Base-by-base conservation (phyloP, 1,284 basidiomycete genomes). In the Takashimella koratensis region DNA sequence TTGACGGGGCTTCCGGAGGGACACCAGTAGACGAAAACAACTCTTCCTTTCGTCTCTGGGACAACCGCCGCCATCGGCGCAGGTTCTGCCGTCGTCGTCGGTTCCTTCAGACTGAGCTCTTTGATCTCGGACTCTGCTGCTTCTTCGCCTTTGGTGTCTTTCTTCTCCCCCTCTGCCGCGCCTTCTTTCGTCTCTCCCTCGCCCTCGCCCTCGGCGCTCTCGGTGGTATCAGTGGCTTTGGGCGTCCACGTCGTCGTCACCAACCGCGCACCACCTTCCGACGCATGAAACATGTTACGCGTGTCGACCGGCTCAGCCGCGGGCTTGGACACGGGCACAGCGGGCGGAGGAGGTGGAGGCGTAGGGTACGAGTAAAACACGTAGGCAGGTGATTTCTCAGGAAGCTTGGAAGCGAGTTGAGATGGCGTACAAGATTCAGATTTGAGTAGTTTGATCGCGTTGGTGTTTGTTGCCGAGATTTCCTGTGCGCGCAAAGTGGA, bases 1-100 rank as follows among this genome's bases (percentile, higher is more conserved):
- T 88, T 89, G 73, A 94, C 81, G 1, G 88, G 86, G 1, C 87
- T 90, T 11, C 76, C 70, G 1, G 84, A 81, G 0, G 91, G 91
- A 71, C 91, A 94, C 30, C 86, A 87, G 75, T 95, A 95, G 56
- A 94, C 87, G 73, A 90, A 91, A 40, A 88, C 85, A n/a, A 76
- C 68, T 45, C 68, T 53, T 24, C 72, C 72, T 56, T 73, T 71
- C 41, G 47, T 52, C 23, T 58, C 49, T 12, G 51, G 42, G 19
- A 42, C 41, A 2, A 30, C 16, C 12, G 50, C 59, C n/a, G 50
- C 46, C 2, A 42, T 19, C 8, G 54, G 46, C 45, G 39, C 46
- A 3, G 54, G 51, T n/a, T n/a, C n/a, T 3, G 56, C 30, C 16
- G 30, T 8, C 8, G 30, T 36, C 10, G 30, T 8, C 16, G 30